Percentiles rank a stretch among this genome's conserved stretches.
phyloP scores from a whole-genome alignment of 2,329 filamentous ascomycete genomes.

The Phaeophleospora eucalypticola region DNA sequence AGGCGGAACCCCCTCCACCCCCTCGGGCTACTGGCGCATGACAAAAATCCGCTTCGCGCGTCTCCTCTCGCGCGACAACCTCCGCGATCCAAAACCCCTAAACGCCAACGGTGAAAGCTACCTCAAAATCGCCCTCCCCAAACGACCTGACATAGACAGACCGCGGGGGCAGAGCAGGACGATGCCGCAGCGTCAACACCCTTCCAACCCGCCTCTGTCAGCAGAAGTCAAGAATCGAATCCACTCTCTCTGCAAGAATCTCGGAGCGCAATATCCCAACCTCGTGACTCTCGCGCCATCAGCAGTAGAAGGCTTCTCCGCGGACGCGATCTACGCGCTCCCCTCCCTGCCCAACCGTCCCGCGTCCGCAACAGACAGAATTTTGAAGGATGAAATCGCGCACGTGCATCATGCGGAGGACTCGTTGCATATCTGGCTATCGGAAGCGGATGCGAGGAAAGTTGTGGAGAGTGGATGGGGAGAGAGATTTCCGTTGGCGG shows the following conservation, averaged over 20 bases:
- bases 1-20: slow-evolving; percentile 14
- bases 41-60: slow-evolving; percentile 15
- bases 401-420: slow-evolving; percentile 19
- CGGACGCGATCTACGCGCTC: slow-evolving; percentile 18
- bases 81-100: slow-evolving; percentile 11
- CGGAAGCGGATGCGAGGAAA: slow-evolving; percentile 13
- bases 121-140: slow-evolving; percentile 5
- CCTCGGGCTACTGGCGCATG: slow-evolving; percentile 14
- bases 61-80: slow-evolving; percentile 9
- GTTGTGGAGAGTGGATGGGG: slow-evolving; percentile 16
- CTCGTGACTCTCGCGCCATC: slow-evolving; percentile 12
- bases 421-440: slow-evolving; percentile 19
- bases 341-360: neutral
- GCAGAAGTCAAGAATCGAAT: slow-evolving; percentile 4
- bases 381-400: slow-evolving; percentile 17
- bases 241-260: slow-evolving; percentile 10
- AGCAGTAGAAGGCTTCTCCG: slow-evolving; percentile 13
- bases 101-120: slow-evolving; percentile 2
- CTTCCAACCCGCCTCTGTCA: slow-evolving; percentile 4
- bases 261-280: neutral
- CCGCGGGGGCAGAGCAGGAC: slow-evolving; percentile 12
- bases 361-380: slow-evolving; percentile 4
- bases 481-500: slow-evolving; percentile 16
- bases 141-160: slow-evolving; percentile 1
- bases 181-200: slow-evolving; percentile 15